Evolutionary conservation across 2,329 filamentous ascomycete species (phyloP).

Genomic region (Trichoderma arundinaceum): DNA sequence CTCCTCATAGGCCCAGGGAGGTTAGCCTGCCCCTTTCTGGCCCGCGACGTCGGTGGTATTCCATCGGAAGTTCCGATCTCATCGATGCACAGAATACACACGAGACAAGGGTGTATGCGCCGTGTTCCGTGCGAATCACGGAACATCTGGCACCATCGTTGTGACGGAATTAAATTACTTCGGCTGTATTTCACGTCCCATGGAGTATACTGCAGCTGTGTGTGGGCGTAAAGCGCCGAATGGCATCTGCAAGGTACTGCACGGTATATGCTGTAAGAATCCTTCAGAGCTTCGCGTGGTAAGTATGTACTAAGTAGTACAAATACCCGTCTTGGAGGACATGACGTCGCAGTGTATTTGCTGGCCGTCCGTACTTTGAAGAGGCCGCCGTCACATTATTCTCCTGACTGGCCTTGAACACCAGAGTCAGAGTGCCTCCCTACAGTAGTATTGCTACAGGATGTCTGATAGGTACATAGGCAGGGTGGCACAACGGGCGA

Average conservation of each 20-base stretch:
- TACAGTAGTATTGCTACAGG: not conserved
- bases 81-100: not conserved
- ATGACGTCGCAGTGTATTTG: no score
- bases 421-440: not conserved
- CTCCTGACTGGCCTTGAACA: not conserved
- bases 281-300: not conserved
- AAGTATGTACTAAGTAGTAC: no score
- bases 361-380: no score
- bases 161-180: not conserved
- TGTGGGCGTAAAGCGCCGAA: not conserved
- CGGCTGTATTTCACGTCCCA: not conserved
- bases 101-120: not conserved
- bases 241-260: not conserved
- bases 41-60: not conserved
- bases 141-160: not conserved
- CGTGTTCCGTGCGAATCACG: not conserved
- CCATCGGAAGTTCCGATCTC: slow-evolving; percentile 5
- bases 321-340: no score
- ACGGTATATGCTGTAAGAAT: not conserved
- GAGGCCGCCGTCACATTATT: no score
- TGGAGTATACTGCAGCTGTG: not conserved
- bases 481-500: not conserved
- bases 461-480: not conserved
- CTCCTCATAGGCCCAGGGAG: not conserved
- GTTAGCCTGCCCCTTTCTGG: slow-evolving; percentile 4